Conservation (phyloP, 1,284 basidiomycete genomes). For the Ganoderma sinense region DNA sequence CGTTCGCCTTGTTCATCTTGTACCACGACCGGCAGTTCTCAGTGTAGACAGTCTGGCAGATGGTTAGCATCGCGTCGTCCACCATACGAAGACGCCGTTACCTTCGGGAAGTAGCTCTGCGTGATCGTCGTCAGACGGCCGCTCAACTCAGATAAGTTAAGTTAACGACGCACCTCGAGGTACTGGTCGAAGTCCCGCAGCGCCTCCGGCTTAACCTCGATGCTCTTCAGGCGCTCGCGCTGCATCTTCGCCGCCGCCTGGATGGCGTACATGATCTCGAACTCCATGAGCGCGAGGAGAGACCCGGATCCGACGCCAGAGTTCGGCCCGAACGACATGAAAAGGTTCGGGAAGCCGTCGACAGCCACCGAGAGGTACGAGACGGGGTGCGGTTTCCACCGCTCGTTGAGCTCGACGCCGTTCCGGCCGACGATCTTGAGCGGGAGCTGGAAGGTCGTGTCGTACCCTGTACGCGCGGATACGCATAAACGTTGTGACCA, state of each 20-base stretch:
- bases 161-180: conserved; percentile 1
- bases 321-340: conserved; percentile 64
- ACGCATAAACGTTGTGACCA: not conserved
- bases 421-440: conserved; percentile 61
- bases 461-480: conserved; percentile 48
- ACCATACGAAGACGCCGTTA: not conserved
- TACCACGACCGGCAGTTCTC: conserved; percentile 72
- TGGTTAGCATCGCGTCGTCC: not conserved
- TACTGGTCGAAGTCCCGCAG: conserved; percentile 12
- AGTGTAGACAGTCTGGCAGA: not conserved
- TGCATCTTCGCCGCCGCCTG: conserved; percentile 62
- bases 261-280: conserved; percentile 62
- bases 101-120: conserved; percentile 19
- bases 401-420: conserved; percentile 55
- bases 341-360: conserved; percentile 71
- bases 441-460: conserved; percentile 57
- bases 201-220: conserved; percentile 33
- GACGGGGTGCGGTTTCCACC: conserved; percentile 59
- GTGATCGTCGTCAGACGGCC: not conserved
- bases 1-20: conserved; percentile 65
- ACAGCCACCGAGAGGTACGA: conserved; percentile 63
- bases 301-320: conserved; percentile 59
- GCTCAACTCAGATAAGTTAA: not conserved
- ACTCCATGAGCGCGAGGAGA: conserved; percentile 62
- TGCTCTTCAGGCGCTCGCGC: conserved; percentile 64